Percentiles rank a stretch among this genome's conserved stretches.
phyloP scores from a whole-genome alignment of 257 asterid genomes.

The Paraleonurus japonicus region DNA sequence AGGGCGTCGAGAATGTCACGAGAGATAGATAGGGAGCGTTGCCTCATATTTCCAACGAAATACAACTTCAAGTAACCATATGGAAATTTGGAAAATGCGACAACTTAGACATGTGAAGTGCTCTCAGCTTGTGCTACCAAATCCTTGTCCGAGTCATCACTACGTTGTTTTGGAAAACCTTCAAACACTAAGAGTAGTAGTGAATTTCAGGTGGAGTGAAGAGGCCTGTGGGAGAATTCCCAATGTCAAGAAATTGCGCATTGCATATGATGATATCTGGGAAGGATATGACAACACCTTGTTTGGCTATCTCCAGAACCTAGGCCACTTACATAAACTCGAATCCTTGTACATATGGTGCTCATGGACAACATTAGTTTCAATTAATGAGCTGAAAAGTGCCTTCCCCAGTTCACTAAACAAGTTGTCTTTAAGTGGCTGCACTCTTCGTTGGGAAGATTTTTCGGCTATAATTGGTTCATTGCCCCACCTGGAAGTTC shows the following conservation, averaged over 20 bases:
- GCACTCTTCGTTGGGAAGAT: background rate
- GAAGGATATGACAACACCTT: background rate
- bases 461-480: background rate
- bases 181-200: background rate
- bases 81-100: background rate
- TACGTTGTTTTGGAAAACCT: background rate
- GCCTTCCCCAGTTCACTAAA: background rate
- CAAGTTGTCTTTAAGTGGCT: background rate
- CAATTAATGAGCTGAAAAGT: background rate
- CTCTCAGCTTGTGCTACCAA: background rate
- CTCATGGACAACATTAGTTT: background rate
- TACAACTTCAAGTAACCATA: no score
- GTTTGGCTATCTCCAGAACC: background rate
- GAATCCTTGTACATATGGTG: background rate
- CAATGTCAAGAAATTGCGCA: background rate
- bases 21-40: background rate
- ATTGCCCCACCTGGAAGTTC: background rate
- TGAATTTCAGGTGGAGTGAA: background rate
- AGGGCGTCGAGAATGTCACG: background rate
- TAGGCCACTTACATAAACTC: background rate
- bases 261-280: background rate
- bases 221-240: background rate
- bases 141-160: background rate
- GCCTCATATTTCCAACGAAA: background rate
- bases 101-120: background rate